Conservation (phyloP, 441 rosid species). For the Arabidopsis lyrata region DNA sequence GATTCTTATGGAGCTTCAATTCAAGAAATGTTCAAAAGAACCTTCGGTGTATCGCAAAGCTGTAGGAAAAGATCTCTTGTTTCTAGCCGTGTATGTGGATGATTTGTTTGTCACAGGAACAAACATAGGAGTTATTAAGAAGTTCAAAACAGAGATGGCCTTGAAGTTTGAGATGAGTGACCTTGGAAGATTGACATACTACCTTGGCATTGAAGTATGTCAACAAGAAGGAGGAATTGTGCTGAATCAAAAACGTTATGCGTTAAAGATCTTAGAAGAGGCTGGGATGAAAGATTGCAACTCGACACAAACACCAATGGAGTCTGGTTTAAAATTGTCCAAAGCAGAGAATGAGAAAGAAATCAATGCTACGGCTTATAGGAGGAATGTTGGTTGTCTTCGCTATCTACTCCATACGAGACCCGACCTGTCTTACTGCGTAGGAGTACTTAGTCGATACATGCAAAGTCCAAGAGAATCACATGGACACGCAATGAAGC, state of each 20-base stretch:
- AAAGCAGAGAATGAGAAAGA: not conserved
- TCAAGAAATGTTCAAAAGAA: not conserved
- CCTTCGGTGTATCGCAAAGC: not conserved
- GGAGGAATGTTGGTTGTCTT: not conserved
- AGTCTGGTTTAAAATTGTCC: not conserved
- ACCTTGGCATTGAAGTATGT: no score
- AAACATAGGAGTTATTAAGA: no score
- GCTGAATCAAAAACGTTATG: not conserved
- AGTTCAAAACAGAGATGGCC: not conserved
- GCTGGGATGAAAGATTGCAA: not conserved
- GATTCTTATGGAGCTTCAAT: not conserved
- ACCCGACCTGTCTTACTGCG: not conserved
- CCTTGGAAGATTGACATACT: no score
- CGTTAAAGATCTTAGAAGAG: not conserved
- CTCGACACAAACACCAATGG: not conserved
- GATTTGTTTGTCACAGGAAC: not conserved
- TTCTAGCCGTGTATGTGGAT: not conserved
- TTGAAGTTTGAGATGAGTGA: no score
- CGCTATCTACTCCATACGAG: not conserved
- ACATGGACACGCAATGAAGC: not conserved
- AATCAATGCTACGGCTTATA: not conserved
- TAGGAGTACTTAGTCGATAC: not conserved
- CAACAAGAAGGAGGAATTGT: no score
- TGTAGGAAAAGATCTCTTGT: no score
- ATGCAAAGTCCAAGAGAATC: not conserved